phyloP scores from a whole-genome alignment of 2,329 filamentous ascomycete genomes.

The Bisporella sp. region DNA sequence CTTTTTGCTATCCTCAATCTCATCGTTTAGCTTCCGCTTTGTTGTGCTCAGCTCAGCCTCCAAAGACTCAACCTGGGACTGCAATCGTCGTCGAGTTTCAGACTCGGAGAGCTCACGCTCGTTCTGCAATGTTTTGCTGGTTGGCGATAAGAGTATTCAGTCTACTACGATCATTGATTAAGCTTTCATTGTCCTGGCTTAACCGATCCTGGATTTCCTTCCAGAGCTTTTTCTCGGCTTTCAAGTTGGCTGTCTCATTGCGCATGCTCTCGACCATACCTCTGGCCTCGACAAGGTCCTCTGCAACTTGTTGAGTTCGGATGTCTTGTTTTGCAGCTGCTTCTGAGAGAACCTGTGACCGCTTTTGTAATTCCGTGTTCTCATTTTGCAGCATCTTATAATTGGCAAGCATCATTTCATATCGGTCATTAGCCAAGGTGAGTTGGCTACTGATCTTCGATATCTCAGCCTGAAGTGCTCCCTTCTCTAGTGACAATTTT shows the following conservation, averaged over 20 bases:
- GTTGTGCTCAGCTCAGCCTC: slow-evolving; percentile 71
- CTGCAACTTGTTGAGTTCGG: slow-evolving; percentile 82
- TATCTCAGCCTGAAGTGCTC: slow-evolving; percentile 72
- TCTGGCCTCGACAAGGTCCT: slow-evolving; percentile 83
- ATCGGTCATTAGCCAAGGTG: slow-evolving; percentile 73
- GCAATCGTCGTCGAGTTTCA: slow-evolving; percentile 73
- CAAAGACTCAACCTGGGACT: slow-evolving; percentile 68
- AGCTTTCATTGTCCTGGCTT: slow-evolving; percentile 76
- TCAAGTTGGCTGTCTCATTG: slow-evolving; percentile 85
- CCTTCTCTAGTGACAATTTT: slow-evolving; percentile 74
- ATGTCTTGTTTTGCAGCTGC: slow-evolving; percentile 85
- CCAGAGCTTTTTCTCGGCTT: slow-evolving; percentile 91
- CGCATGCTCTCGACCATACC: slow-evolving; percentile 79
- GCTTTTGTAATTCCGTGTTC: slow-evolving; percentile 79
- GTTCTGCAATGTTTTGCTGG: slow-evolving; percentile 84
- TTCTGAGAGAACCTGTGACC: slow-evolving; percentile 70
- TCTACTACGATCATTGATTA: slow-evolving; percentile 77
- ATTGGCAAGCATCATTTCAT: slow-evolving; percentile 84
- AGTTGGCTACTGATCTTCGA: slow-evolving; percentile 75
- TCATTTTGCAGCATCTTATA: slow-evolving; percentile 77
- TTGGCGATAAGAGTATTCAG: slow-evolving; percentile 78
- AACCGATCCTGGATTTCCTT: slow-evolving; percentile 88
- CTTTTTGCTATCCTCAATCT: slow-evolving; percentile 80
- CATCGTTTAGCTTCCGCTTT: slow-evolving; percentile 77
- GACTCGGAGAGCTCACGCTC: slow-evolving; percentile 82